phyloP scores from a whole-genome alignment of 768 basidiomycete species.

The Russula vinacea region DNA sequence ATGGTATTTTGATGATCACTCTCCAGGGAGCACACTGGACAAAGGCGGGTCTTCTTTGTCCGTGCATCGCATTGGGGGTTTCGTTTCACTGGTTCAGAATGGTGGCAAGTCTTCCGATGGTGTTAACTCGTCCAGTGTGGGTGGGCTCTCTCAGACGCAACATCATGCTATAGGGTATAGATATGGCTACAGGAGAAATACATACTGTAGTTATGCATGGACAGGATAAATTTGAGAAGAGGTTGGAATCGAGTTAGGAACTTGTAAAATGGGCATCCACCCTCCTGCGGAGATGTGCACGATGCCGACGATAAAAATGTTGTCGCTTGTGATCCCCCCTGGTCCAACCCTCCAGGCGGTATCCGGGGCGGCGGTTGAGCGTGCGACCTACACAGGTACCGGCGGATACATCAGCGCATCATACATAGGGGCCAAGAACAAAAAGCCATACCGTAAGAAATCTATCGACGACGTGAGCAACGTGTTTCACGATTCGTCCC shows the following conservation, averaged over 20 bases:
- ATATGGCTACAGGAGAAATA: not conserved
- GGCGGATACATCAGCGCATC: not conserved
- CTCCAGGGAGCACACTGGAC: too few relatives aligned
- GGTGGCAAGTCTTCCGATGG: too few relatives aligned
- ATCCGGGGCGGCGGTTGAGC: not conserved
- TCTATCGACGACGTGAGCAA: conserved; percentile 23
- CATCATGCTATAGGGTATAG: conserved; percentile 11
- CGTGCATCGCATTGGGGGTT: too few relatives aligned
- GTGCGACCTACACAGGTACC: conserved; percentile 1
- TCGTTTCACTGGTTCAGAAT: too few relatives aligned
- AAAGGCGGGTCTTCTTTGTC: too few relatives aligned
- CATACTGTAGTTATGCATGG: not conserved
- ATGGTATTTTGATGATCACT: too few relatives aligned
- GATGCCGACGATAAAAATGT: conserved; percentile 17
- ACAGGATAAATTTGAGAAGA: not conserved
- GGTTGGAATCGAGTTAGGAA: not conserved
- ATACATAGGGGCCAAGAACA: too few relatives aligned
- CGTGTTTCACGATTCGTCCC: conserved; percentile 23
- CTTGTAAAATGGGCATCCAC: conserved; percentile 27
- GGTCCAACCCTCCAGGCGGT: conserved; percentile 7
- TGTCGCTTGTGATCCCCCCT: conserved; percentile 7
- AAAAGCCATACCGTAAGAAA: conserved; percentile 21
- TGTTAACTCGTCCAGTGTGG: too few relatives aligned
- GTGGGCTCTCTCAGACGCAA: not conserved
- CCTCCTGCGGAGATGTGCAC: conserved; percentile 27